Evolutionary conservation across 2,329 filamentous ascomycete genomes (phyloP), one percentile per base, ranked within the genome.

Genomic region (Hypoxylon sp.): DNA sequence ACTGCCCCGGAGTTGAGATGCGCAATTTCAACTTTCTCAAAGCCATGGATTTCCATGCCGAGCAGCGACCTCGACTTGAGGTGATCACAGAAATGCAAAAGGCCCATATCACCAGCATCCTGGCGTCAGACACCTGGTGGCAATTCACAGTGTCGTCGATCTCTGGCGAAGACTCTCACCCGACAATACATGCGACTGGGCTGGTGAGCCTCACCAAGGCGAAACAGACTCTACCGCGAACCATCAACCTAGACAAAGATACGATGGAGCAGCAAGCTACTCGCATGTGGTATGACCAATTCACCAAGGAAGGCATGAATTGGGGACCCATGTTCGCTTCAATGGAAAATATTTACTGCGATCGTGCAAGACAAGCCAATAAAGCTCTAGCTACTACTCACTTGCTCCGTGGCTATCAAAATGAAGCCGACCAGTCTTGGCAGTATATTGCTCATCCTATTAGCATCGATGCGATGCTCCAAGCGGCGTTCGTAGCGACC

Each of bases 361-460:
- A 39, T 16, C n/a, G 14, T 39, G 34, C 34, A 16, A 39, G 34
- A 39, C 1, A 16, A 16, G n/a, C 34, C 5, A 39, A 39, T 4
- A 14, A 16, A 16, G 5, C 3, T 8, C 34, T 39, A 14, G 34
- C n/a, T 16, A 19, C 14, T 5, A 39, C 34, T 39, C 34, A 16
- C 5, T 4, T 39, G 5, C 14, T 16, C 5, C 34, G 34, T 8
- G 34, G 34, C 5, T 1, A 16, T 16, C 25, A 9, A 6, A 27
- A 7, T n/a, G 43, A 29, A n/a, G 2, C 21, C 1, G 9, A n/a
- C 43, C 25, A 25, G 27, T 25, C 12, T 29, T 46, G 23, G 12
- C 43, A 43, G 34, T 52, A 61, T n/a, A 27, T 47, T 4, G 9
- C 9, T n/a, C 55, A 59, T 32, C 55, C 55, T 21, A 51, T 59